phyloP scores from a whole-genome alignment of 176 grass and related monocot genomes.

The Areca catechu region DNA sequence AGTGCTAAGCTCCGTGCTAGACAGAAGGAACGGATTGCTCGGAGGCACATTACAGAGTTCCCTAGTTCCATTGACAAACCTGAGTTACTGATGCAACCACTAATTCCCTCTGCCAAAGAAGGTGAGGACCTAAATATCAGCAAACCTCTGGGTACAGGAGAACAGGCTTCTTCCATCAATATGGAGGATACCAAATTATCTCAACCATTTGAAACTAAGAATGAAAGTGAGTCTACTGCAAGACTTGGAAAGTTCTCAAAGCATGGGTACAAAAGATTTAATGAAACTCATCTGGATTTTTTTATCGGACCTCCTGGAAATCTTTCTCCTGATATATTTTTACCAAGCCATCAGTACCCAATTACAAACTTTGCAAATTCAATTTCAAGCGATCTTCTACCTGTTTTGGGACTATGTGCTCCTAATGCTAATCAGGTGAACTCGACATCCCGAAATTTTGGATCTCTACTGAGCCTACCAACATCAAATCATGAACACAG shows the following conservation, averaged over 20 bases:
- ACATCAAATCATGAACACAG: slow-evolving; percentile 31
- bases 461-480: slow-evolving; percentile 20
- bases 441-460: slow-evolving; percentile 28
- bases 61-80: slow-evolving; percentile 26
- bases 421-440: slow-evolving; percentile 77
- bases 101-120: slow-evolving; percentile 25
- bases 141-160: slow-evolving; percentile 28
- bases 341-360: slow-evolving; percentile 40
- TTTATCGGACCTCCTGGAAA: slow-evolving; percentile 32
- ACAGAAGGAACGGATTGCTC: slow-evolving; percentile 88
- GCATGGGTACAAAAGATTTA: slow-evolving; percentile 43
- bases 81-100: slow-evolving; percentile 32
- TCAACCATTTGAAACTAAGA: slow-evolving; percentile 35
- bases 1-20: slow-evolving; percentile 82
- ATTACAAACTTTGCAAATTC: slow-evolving; percentile 34
- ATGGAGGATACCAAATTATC: slow-evolving; percentile 18
- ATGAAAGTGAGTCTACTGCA: slow-evolving; percentile 32
- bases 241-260: slow-evolving; percentile 43
- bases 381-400: slow-evolving; percentile 53
- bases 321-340: slow-evolving; percentile 21
- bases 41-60: slow-evolving; percentile 35
- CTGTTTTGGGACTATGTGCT: slow-evolving; percentile 87
- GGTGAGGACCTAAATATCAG: slow-evolving; percentile 35
- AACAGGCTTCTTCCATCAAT: slow-evolving; percentile 10
- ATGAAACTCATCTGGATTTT: slow-evolving; percentile 44